A percentile compares a stretch with the other conserved stretches of the same genome.
Conservation (phyloP, 2,329 filamentous ascomycete species). For the Cladosporium austrohemisphaericum region DNA sequence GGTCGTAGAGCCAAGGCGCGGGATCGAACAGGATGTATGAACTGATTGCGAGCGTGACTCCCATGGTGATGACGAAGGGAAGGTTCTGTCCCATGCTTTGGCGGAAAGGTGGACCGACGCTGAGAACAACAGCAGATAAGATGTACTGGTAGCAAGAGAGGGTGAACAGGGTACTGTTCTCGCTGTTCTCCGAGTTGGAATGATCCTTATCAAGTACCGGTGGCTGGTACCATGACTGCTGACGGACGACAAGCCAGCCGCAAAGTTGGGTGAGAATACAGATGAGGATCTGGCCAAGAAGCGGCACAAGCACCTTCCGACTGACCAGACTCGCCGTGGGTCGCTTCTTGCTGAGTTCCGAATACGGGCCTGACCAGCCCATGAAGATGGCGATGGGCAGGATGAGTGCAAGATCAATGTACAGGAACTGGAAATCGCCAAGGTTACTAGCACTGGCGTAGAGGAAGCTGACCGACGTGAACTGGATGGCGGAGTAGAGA, state of each 20-base stretch:
- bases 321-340: slow-evolving; percentile 91
- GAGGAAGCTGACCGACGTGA: slow-evolving; percentile 92
- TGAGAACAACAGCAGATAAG: slow-evolving; percentile 80
- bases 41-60: slow-evolving; percentile 62
- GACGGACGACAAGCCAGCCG: slow-evolving; percentile 69
- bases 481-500: slow-evolving; percentile 98
- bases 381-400: slow-evolving; percentile 97
- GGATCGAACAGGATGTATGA: slow-evolving; percentile 79
- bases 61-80: slow-evolving; percentile 78
- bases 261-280: slow-evolving; percentile 73
- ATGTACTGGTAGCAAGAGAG: slow-evolving; percentile 95
- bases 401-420: slow-evolving; percentile 89
- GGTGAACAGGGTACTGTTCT: slow-evolving; percentile 88
- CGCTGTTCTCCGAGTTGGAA: slow-evolving; percentile 83
- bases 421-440: slow-evolving; percentile 96
- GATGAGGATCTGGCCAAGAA: slow-evolving; percentile 83
- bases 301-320: slow-evolving; percentile 81
- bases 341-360: slow-evolving; percentile 72
- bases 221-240: slow-evolving; percentile 81
- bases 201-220: slow-evolving; percentile 73
- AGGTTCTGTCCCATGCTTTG: slow-evolving; percentile 75
- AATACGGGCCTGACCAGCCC: slow-evolving; percentile 90
- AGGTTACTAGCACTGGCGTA: slow-evolving; percentile 92
- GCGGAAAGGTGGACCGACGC: slow-evolving; percentile 85
- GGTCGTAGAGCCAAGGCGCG: slow-evolving; percentile 60